Base-by-base conservation (phyloP, 2,329 filamentous ascomycete genomes). In the Fusarium falciforme region DNA sequence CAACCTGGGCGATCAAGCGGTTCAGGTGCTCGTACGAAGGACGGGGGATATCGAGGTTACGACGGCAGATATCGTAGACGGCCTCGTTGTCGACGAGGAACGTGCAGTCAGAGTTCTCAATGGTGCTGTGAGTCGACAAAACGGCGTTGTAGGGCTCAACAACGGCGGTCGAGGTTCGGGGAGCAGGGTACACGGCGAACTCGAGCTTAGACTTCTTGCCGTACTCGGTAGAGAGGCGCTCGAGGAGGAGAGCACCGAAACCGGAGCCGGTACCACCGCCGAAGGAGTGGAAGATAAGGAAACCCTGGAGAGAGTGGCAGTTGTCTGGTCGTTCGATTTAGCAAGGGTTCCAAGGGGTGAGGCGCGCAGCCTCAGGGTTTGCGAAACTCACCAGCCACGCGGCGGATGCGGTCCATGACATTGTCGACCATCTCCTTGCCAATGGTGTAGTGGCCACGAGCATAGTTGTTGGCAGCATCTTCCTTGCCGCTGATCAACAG, bases 201-300 rank as follows among this genome's bases (percentile, higher is more conserved):
- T 93, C 91, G 70, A 93, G 91, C 89, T 93, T 93, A 84, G 88
- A 92, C 88, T 93, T 93, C 88, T 93, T 93, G 85, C 90, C 91
- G 78, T 91, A 93, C 83, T 93, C 91, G 76, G 89, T 90, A n/a
- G 91, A 89, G 64, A 93, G 90, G 74, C 91, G 91, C 87, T 93
- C 92, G 44, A 93, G 89, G 73, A 93, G 87, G 52, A 93, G 91
- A 72, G 91, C 90, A 79, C 91, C 92, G 81, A 93, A 93, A 76
- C 92, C 92, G 75, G 92, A 93, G 72, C 91, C 91, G 69, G 92
- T 93, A 82, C 91, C 91, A 79, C 91, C 91, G 78, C 91, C 91
- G 74, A 93, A 93, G 14, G 91, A 93, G 86, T 93, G 91, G 87
- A 93, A 93, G 83, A 93, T 89, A 67, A 93, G 84, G 87, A 93